Base-by-base conservation (phyloP, 2,329 filamentous ascomycete species). In the Diaporthe batatas region DNA sequence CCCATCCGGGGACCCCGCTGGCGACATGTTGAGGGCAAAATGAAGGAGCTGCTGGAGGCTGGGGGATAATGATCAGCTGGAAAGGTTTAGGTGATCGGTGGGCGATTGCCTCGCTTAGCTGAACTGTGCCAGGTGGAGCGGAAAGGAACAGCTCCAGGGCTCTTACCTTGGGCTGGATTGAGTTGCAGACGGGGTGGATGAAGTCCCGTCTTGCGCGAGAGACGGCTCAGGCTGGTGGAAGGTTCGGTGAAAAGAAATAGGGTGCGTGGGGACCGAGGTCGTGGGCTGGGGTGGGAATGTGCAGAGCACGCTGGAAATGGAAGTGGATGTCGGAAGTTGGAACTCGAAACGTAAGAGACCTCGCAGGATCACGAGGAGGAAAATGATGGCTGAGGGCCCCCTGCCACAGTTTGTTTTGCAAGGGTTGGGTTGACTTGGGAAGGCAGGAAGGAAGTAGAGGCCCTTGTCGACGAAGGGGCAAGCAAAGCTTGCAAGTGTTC, bases 1-100 rank as follows among this genome's bases (percentile, higher is more conserved):
- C 3, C 12, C 3, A 6, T 29, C 18, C 6, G 1, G 0, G n/a
- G 2, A 36, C 6, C 3, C 18, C 4, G 7, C 32, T 14, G n/a
- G 2, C 1, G 21, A n/a, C 57, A 42, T 42, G 1, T 29, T 18
- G 3, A 10, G 0, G 3, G 8, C 18, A 14, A 0, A 1, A 12
- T 14, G 12, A 14, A 1, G 16, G 14, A 42, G 12, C 6, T n/a
- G n/a, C 16, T 1, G 6, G 12, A 0, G 6, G 11, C n/a, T 39
- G 3, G 11, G 1, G 21, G 6, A 5, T 5, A 39, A 14, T 1
- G 8, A 18, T 59, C 18, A 42, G 57, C 34, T 4, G 6, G 21
- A 18, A 42, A 25, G 12, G 14, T 18, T 6, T 11, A 8, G 11
- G 11, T 6, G 11, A 21, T 55, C n/a, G 1, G 34, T 11, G 10